These are phyloP conservation scores for Phalaenopsis aphrodite DNA, from an alignment of 106 monocot genomes.

Conservation along the genomic window DNA sequence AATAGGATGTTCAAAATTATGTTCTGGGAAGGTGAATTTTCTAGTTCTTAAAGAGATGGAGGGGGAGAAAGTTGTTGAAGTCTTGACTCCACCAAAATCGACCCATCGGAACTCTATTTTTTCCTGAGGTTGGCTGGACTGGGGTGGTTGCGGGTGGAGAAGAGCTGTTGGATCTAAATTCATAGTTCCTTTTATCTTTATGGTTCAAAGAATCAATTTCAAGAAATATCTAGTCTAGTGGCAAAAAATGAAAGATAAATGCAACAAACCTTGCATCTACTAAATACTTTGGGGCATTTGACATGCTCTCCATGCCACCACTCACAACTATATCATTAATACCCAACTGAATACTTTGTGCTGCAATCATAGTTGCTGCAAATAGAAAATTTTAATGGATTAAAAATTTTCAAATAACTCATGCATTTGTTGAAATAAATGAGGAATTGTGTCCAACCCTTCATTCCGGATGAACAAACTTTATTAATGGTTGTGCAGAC, in stretches of 20 bases:
- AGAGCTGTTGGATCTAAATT: too few species aligned
- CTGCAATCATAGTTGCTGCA: constrained; percentile 84
- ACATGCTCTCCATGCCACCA: constrained; percentile 99
- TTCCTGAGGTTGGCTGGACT: too few species aligned
- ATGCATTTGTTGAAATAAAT: neutral
- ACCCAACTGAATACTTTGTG: constrained; percentile 90
- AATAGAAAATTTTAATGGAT: neutral
- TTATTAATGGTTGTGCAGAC: constrained; percentile 89
- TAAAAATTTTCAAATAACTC: neutral
- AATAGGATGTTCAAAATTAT: too few species aligned
- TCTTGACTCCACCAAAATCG: too few species aligned
- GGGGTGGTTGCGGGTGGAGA: too few species aligned
- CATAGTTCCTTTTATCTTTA: neutral
- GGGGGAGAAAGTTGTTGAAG: too few species aligned
- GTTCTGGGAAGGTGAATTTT: too few species aligned
- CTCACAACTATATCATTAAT: constrained; percentile 91
- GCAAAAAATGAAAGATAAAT: neutral
- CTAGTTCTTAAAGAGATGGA: too few species aligned
- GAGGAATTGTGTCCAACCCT: constrained; percentile 36
- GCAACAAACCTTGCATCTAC: constrained; percentile 72
- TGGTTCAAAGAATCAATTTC: neutral
- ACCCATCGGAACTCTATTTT: too few species aligned
- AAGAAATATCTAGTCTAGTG: neutral
- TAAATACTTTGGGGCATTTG: constrained; percentile 97
- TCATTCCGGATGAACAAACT: constrained; percentile 99